Conservation (phyloP, 768 basidiomycete species). For the Leccinum imitatum region DNA sequence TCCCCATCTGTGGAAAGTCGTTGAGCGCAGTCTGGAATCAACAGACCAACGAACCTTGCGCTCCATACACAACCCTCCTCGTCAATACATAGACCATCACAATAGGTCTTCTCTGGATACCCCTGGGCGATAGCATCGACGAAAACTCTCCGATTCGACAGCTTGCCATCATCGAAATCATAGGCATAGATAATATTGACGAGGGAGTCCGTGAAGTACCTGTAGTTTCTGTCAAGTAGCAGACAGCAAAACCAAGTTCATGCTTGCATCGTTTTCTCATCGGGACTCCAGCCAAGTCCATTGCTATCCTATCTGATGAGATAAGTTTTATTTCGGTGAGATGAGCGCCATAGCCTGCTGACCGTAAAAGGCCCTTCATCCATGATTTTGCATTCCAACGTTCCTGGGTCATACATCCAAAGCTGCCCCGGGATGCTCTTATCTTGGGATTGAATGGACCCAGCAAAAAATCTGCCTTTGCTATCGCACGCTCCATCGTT, state of each 20-base stretch:
- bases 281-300: conserved; percentile 24
- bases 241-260: conserved; percentile 2
- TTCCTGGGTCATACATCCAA: conserved; percentile 56
- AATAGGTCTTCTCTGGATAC: conserved; percentile 48
- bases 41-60: conserved; percentile 42
- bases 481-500: conserved; percentile 72
- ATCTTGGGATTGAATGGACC: conserved; percentile 54
- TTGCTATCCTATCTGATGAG: conserved; percentile 15
- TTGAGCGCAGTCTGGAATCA: conserved; percentile 1
- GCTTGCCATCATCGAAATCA: conserved; percentile 46
- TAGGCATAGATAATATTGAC: conserved; percentile 68
- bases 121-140: conserved; percentile 57
- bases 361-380: conserved; percentile 70
- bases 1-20: conserved; percentile 51
- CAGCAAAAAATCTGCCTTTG: conserved; percentile 64
- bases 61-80: conserved; percentile 65
- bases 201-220: conserved; percentile 71
- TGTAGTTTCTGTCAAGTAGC: conserved; percentile 26
- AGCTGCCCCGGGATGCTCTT: conserved; percentile 54
- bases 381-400: conserved; percentile 46
- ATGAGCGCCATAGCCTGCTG: conserved; percentile 18
- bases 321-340: conserved; percentile 5
- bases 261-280: conserved; percentile 23
- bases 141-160: conserved; percentile 56
- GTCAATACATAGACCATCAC: conserved; percentile 69